A percentile compares a stretch with the other conserved stretches of the same genome.
These are phyloP conservation scores for Pythium brachiatum DNA, from an alignment of 352 stramenopile species.

Conservation along the genomic window DNA sequence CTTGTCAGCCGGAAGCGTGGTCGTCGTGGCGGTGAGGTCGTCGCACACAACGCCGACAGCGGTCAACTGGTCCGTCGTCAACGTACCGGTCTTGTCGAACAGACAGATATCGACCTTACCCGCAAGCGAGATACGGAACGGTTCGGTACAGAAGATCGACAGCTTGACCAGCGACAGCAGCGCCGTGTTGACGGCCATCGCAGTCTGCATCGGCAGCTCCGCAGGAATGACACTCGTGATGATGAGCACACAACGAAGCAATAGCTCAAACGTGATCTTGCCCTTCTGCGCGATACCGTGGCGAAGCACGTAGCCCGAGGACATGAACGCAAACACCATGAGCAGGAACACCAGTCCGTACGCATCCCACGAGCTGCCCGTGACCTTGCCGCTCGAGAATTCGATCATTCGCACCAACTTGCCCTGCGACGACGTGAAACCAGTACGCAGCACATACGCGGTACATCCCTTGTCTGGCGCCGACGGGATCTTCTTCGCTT, in stretches of 20 bases:
- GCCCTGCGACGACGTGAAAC: constrained; percentile 97
- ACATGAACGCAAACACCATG: constrained; percentile 95
- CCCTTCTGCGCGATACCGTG: constrained; percentile 84
- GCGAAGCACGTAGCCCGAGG: constrained; percentile 93
- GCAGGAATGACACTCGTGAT: constrained; percentile 98
- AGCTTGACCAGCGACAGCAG: constrained; percentile 94
- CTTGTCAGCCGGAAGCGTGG: constrained; percentile 34
- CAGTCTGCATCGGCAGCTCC: constrained; percentile 98
- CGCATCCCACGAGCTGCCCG: constrained; percentile 94
- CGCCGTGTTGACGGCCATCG: constrained; percentile 96
- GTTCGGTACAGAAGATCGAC: constrained; percentile 98
- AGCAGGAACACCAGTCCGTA: constrained; percentile 95
- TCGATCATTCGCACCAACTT: constrained; percentile 98
- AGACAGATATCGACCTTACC: constrained; percentile 96
- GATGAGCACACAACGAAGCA: constrained; percentile 98
- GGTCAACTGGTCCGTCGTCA: constrained; percentile 96
- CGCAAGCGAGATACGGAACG: constrained; percentile 97
- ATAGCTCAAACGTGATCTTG: constrained; percentile 95
- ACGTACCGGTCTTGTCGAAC: constrained; percentile 99
- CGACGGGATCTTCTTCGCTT: constrained; percentile 49
- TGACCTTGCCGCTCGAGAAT: constrained; percentile 96
- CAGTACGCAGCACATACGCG: constrained; percentile 94
- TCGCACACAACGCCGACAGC: constrained; percentile 91
- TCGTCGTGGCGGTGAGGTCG: constrained; percentile 40
- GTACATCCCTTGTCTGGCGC: constrained; percentile 91